These are phyloP conservation scores for Diutina neorugosa DNA, from an alignment of 1,139 yeast genomes.

Conservation along the genomic window DNA sequence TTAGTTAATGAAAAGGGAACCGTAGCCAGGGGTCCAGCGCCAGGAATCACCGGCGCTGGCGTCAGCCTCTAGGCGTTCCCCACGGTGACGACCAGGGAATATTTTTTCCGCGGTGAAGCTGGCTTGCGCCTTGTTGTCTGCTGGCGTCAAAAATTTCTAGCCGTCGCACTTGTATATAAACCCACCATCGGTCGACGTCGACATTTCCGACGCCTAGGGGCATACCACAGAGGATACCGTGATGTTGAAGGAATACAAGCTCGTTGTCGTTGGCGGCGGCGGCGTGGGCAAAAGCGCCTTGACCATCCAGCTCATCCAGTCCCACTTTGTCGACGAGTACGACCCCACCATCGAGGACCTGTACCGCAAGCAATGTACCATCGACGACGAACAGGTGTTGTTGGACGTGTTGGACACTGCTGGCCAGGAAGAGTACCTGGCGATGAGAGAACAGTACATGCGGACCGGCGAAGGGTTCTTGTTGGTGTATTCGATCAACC, in stretches of 20 bases:
- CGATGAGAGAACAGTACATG: constrained; percentile 92
- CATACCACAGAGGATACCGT: background rate
- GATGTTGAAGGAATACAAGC: constrained; percentile 53
- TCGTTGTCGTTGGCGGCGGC: constrained; percentile 96
- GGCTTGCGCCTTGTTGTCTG: constrained; percentile 1
- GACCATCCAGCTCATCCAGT: constrained; percentile 81
- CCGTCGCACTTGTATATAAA: constrained; percentile 1
- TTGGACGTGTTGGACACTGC: constrained; percentile 89
- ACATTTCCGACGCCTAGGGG: background rate
- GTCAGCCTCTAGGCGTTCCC: background rate
- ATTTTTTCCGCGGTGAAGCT: background rate
- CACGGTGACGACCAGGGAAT: background rate
- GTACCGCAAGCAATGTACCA: constrained; percentile 42
- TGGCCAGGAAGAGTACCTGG: constrained; percentile 95
- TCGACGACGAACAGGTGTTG: constrained; percentile 38
- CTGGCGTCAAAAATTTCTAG: background rate
- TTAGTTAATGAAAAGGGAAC: too few relatives aligned
- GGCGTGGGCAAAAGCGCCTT: constrained; percentile 97
- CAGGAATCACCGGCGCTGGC: background rate
- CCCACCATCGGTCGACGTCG: background rate
- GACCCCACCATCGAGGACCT: constrained; percentile 95
- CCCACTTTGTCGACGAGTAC: constrained; percentile 89
- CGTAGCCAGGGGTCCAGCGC: too few relatives aligned
- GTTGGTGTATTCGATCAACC: constrained; percentile 74
- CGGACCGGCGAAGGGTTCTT: constrained; percentile 88